Evolutionary conservation across 78 protist genomes (phyloP), one percentile per base, ranked within the genome.

Genomic region (Monosiga brevicollis): DNA sequence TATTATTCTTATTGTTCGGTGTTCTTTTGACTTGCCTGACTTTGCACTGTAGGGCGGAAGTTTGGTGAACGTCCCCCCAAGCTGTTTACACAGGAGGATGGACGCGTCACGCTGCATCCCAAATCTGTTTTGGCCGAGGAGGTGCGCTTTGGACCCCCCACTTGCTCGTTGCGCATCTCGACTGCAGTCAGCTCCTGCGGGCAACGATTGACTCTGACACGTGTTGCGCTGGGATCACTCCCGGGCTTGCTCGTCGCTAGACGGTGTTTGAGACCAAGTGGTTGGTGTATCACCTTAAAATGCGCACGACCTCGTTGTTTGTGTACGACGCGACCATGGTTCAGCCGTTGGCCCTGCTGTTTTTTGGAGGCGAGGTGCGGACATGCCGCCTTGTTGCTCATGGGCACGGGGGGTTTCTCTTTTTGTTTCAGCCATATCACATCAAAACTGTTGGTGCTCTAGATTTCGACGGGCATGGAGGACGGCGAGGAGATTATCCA

Each of bases 271-370:
- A 6, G 15, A 49, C 62, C 62, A 49, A 49, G 22, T 88, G 34
- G 29, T 34, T 81, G 26, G 79, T 43, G 26, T 82, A 43, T 70
- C 55, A 62, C 42, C 71, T 74, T n/a, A 87, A 84, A 81, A 36
- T 49, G 72, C 15, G 29, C 41, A 80, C 85, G 24, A 22, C 79
- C 39, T 23, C 1, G 54, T 9, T 76, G n/a, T 90, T 41, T 79
- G 24, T 90, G 23, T 84, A 90, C 26, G 90, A 87, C 38, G 62
- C 71, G 25, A 72, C 89, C 20, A 41, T 78, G 78, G 78, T 87
- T 26, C 35, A 86, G 3, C 90, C 90, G 22, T 85, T 26, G 10
- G 29, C 87, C 49, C 77, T 90, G 24, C 42, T 90, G 2, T 72
- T 90, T 3, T 90, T 90, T 22, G 93, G 87, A 24, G 88, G 85